Percentiles rank a stretch among this genome's conserved stretches.
These are phyloP conservation scores for Tolypocladium album DNA, from an alignment of 2,329 filamentous ascomycete species.

Conservation along the genomic window DNA sequence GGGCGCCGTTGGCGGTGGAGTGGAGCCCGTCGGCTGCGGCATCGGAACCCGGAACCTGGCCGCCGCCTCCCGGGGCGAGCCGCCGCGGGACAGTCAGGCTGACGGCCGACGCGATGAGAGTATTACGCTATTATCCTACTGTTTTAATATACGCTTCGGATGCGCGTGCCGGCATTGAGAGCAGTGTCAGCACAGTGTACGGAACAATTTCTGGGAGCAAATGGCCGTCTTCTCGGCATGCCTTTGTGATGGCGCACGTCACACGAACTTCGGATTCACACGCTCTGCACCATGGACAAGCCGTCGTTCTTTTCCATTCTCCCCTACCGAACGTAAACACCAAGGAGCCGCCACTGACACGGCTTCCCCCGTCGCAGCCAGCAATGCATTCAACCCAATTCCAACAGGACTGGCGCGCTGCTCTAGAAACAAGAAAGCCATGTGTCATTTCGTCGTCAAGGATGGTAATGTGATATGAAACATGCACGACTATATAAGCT, in stretches of 20 bases:
- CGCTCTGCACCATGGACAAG: not conserved
- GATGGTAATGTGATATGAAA: constrained; percentile 3
- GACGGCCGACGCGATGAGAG: not conserved
- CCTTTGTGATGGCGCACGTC: not conserved
- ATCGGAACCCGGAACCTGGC: not conserved
- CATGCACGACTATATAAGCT: constrained; percentile 1
- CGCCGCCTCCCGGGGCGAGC: not conserved
- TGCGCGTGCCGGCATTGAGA: not conserved
- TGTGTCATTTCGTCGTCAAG: constrained; percentile 10
- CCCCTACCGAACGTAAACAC: not conserved
- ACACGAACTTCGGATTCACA: not conserved
- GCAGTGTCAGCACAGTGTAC: not conserved
- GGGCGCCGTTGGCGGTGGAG: not conserved
- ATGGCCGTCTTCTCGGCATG: not conserved
- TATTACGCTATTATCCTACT: not conserved
- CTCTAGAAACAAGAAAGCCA: constrained; percentile 9
- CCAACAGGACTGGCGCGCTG: constrained; percentile 2
- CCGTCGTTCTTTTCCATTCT: not conserved
- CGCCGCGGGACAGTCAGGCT: not conserved
- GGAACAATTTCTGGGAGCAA: not conserved
- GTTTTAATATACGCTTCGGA: not conserved
- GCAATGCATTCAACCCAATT: not conserved
- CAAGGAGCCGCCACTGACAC: not conserved
- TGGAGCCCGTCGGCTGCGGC: not conserved
- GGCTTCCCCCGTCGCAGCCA: not conserved